Base-by-base conservation (phyloP, 345 rosid genomes). In the Citrus trifoliata region DNA sequence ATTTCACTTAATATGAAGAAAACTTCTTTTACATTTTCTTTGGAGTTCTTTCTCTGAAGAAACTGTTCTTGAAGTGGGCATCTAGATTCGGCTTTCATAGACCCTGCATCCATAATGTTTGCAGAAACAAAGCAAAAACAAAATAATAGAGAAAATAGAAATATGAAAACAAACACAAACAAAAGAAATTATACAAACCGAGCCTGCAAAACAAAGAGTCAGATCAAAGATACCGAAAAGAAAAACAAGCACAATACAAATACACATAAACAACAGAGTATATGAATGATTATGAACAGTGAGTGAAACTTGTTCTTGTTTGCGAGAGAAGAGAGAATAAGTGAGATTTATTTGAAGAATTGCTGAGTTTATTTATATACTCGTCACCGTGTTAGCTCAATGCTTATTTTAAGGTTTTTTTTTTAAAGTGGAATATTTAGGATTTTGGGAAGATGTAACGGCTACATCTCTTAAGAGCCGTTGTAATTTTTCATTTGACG, bases 41-140 rank as follows among this genome's bases (percentile, higher is more conserved):
- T 86, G 73, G 88, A 86, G 64, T 25, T 82, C 67, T 60, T 88
- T 69, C 83, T 77, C 82, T 80, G 88, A 62, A 85, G 81, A 53
- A 74, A 72, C 56, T 86, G 87, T 64, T 86, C 89, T 77, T 79
- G 86, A 85, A 88, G 89, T 0, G 91, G 88, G 53, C 61, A 78
- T 21, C 88, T 84, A 65, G 89, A 77, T 32, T 82, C 83, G 0
- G 59, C 75, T 51, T 82, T 87, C 68, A 69, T 21, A 16, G 76
- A 77, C 38, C 82, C 84, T 75, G 78, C 84, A 75, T 81, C 82
- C 84, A 84, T 83, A 24, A 27, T 32, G 25, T 66, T 30, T 51
- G 18, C 58, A 70, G 16, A 46, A 46, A 71, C 24, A 21, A 6
- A 73, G n/a, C 10, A 71, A 6, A 51, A 70, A 70, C 30, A 76